Percentiles rank a stretch among this genome's conserved stretches.
These are phyloP conservation scores for Kluyveromyces sp. DNA, from an alignment of 1,139 yeast genomes.

Conservation along the genomic window DNA sequence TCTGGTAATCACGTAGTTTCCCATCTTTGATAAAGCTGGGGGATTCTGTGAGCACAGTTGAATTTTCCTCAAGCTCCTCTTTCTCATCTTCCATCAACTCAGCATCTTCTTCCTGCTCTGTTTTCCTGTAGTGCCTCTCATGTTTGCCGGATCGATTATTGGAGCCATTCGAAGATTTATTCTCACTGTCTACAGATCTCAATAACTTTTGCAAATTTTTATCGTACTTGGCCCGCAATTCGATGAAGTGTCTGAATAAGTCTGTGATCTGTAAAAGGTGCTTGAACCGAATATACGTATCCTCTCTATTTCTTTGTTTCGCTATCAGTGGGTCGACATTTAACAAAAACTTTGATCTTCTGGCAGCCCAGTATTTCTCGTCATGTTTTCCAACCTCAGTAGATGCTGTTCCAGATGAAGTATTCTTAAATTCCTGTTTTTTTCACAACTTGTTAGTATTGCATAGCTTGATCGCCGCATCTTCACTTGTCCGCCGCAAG, in stretches of 20 bases:
- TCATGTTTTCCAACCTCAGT: neutral
- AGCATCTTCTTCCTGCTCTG: conserved; percentile 67
- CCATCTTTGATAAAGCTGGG: conserved; percentile 59
- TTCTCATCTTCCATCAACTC: conserved; percentile 54
- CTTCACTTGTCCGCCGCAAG: too few species aligned
- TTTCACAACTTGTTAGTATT: neutral
- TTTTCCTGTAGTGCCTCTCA: conserved; percentile 44
- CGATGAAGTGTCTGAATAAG: conserved; percentile 61
- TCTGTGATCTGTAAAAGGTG: conserved; percentile 61
- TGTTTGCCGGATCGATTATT: conserved; percentile 12
- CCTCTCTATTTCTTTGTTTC: conserved; percentile 52
- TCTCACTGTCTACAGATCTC: conserved; percentile 31
- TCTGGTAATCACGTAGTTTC: conserved; percentile 68
- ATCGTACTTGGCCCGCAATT: conserved; percentile 57
- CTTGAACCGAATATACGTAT: conserved; percentile 58
- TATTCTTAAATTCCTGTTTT: neutral
- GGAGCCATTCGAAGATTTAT: conserved; percentile 5
- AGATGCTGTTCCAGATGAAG: neutral
- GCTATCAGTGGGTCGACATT: conserved; percentile 53
- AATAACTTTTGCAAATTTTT: conserved; percentile 45
- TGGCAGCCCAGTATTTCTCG: conserved; percentile 34
- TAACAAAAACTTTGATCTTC: conserved; percentile 44
- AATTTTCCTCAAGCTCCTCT: conserved; percentile 23
- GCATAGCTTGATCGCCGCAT: too few species aligned
- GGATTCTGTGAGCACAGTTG: conserved; percentile 42